Base-by-base conservation (phyloP, 257 asterid species). In the Handroanthus guayacan region DNA sequence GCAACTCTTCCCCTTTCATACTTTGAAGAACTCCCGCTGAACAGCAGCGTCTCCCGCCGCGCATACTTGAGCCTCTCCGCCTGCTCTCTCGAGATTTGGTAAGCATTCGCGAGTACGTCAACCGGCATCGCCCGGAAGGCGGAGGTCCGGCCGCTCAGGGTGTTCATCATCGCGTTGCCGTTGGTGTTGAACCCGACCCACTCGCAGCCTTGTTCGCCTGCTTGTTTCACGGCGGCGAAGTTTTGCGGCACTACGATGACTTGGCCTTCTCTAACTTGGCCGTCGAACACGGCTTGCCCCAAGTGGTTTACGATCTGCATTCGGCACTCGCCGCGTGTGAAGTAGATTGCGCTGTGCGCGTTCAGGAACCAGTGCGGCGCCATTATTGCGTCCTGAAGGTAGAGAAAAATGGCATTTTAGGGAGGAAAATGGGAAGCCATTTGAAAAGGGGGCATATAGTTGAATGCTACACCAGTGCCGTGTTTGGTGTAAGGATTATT, bases 181-280 rank as follows among this genome's bases (percentile, higher is more conserved):
- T 88, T 90, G 37, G 97, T 92, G 80, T 88, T 82, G 89, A 92
- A 92, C 37, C 62, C 90, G 1, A 92, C 88, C 97, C 97, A 88
- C 78, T 92, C 97, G 52, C 70, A 79, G 0, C 89, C 89, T 50
- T 82, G 82, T 9, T 87, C 88, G 16, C 86, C 86, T 2, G 97
- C 93, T 14, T 78, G 89, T 54, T 86, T 90, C 82, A 87, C 85
- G 58, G 79, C 84, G 3, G 91, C 97, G 61, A 55, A 92, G 73
- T 83, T 85, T 81, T 84, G 90, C 1, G 97, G 97, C 41, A 92
- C 95, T 14, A 89, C 90, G 64, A 90, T 6, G 1, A 78, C 83
- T 71, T 92, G 96, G 0, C 93, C 97, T 48, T 62, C 67, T 0
- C 85, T 74, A 13, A 89, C 83, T 25, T 54, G 75, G 3, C 83